Evolutionary conservation across 2,329 filamentous ascomycete species (phyloP).

Genomic region (Hymenoscyphus infarciens): DNA sequence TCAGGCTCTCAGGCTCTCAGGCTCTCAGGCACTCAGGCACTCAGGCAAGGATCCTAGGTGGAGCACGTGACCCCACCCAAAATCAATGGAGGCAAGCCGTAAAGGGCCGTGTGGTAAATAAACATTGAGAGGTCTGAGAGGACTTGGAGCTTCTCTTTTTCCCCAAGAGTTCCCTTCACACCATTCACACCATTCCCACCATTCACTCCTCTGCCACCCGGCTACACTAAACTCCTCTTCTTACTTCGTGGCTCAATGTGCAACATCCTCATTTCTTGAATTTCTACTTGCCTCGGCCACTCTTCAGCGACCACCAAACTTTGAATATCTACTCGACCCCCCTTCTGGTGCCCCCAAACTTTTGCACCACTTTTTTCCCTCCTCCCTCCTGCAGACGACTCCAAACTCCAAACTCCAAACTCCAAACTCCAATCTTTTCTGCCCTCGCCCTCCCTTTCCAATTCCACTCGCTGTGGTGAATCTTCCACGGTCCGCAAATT

Average conservation of each 20-base stretch:
- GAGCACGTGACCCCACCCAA: too few relatives aligned
- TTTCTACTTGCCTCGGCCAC: neutral
- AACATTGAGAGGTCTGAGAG: neutral
- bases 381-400: neutral
- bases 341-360: neutral
- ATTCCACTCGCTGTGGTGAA: neutral
- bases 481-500: neutral
- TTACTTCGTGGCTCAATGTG: slow-evolving; percentile 1
- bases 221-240: neutral
- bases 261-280: slow-evolving; percentile 4
- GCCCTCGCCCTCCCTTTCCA: neutral
- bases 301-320: neutral
- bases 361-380: slow-evolving; percentile 9
- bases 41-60: neutral
- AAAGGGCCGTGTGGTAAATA: neutral
- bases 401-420: too few relatives aligned
- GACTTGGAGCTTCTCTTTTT: neutral
- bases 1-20: neutral
- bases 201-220: neutral
- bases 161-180: neutral
- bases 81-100: too few relatives aligned
- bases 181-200: neutral
- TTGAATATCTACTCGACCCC: neutral
- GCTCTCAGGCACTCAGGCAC: neutral
- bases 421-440: neutral